Conservation (phyloP, 352 stramenopile species). For the Pythium sp. region DNA sequence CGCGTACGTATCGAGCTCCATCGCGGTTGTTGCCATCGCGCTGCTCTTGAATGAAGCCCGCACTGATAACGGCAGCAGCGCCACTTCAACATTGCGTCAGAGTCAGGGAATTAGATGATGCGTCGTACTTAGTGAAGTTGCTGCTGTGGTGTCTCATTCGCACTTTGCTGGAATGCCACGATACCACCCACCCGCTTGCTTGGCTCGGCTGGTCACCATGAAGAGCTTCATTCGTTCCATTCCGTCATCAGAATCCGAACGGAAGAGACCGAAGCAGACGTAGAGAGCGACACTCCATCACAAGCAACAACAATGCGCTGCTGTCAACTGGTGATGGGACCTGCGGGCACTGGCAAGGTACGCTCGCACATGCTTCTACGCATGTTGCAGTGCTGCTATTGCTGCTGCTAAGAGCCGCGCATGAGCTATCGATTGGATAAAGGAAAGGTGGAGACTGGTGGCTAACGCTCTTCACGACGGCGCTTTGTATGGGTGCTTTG, state of each 20-base stretch:
- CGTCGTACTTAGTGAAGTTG: too few species aligned
- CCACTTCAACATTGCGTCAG: too few species aligned
- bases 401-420: background rate
- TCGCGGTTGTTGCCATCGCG: constrained; percentile 8
- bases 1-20: constrained; percentile 45
- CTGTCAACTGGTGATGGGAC: constrained; percentile 91
- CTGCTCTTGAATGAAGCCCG: background rate
- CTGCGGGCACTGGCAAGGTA: constrained; percentile 90
- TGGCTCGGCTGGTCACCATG: background rate
- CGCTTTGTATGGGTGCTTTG: background rate
- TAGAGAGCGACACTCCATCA: background rate
- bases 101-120: background rate
- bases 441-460: background rate
- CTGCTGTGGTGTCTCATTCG: background rate
- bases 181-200: background rate
- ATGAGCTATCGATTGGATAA: background rate
- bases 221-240: background rate
- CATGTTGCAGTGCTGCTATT: background rate
- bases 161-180: background rate
- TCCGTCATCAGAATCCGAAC: background rate
- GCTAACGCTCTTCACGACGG: background rate
- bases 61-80: background rate
- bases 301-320: constrained; percentile 56
- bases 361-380: background rate
- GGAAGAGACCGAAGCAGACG: background rate